Percentiles rank a stretch among this genome's conserved stretches.
Conservation (phyloP, 2,329 filamentous ascomycete species). For the Chrysosporium keratinophilum region DNA sequence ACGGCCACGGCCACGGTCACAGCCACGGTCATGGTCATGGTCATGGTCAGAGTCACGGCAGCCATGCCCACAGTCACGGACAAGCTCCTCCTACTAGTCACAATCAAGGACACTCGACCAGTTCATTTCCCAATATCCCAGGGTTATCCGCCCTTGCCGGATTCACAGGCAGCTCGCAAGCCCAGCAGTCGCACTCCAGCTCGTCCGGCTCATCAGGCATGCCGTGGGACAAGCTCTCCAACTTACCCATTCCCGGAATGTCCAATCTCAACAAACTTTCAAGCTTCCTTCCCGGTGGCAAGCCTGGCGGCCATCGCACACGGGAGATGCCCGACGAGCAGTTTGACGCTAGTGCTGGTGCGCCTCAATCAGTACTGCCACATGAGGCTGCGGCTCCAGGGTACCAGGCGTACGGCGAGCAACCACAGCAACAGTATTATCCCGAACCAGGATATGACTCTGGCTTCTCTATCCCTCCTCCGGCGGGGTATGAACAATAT, state of each 20-base stretch:
- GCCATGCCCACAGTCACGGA: neutral
- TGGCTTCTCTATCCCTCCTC: conserved; percentile 15
- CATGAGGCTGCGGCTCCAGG: neutral
- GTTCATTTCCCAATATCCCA: conserved; percentile 19
- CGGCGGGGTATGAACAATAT: conserved; percentile 19
- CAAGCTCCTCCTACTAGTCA: conserved; percentile 1
- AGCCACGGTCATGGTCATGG: conserved; percentile 3
- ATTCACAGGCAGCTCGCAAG: conserved; percentile 10
- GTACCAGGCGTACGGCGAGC: conserved; percentile 9
- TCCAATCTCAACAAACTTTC: conserved; percentile 30
- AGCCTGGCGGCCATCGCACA: neutral
- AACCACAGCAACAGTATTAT: conserved; percentile 9
- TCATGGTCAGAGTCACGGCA: neutral
- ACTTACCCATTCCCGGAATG: conserved; percentile 30
- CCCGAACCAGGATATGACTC: conserved; percentile 2
- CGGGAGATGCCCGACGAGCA: conserved; percentile 3
- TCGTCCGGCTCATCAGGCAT: conserved; percentile 23
- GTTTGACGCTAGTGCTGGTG: neutral
- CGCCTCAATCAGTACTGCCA: neutral
- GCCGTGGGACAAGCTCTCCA: conserved; percentile 26
- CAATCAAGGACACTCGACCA: conserved; percentile 25
- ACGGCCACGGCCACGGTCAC: conserved; percentile 16
- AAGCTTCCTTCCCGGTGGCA: conserved; percentile 20
- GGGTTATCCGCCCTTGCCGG: conserved; percentile 13
- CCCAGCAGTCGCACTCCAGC: conserved; percentile 19